Base-by-base conservation (phyloP, 2,329 filamentous ascomycete genomes). In the Ilyonectria mors-panacis region DNA sequence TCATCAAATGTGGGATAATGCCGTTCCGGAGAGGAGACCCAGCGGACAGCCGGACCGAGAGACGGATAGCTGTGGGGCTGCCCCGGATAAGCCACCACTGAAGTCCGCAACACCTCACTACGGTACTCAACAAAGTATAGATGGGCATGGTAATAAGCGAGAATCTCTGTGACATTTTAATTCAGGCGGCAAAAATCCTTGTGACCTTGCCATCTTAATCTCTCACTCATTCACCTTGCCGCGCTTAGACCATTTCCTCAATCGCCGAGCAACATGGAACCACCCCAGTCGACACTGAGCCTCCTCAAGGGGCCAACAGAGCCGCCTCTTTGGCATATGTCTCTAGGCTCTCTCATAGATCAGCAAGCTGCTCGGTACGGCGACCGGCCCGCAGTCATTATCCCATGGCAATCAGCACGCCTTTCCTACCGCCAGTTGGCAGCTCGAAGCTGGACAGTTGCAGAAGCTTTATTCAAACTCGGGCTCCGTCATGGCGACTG, bases 381-480 rank as follows among this genome's bases (percentile, higher is more conserved):
- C 3, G 59, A 54, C 19, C 53, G 57, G 2, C 48, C 58, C 6
- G 69, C 69, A 0, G 45, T 70, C 2, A 44, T 61, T 0, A 54
- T 65, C 2, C 69, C 69, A 10, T 70, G 69, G 69, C 69, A 70
- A 17, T 59, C 57, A 10, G 30, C 47, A 2, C 53, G 55, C 2
- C 37, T 70, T 6, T 62, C 66, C 1, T 70, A 65, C 50, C 48
- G 37, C n/a, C n/a, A 62, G 6, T 39, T 70, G 4, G 60, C 59
- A 13, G 50, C 65, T 45, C 67, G 66, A 17, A 70, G 60, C n/a
- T 55, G 28, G 45, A 9, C 39, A 15, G 57, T 70, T 19, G 67
- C 69, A 0, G 53, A 57, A n/a, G 55, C 58, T 1, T 23, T 71
- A 19, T 80, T 69, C 2, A 17, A 51, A 12, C 30, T 63, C n/a